Evolutionary conservation across 352 stramenopile genomes (phyloP).

Genomic region (Globisporangium acanthophoron): DNA sequence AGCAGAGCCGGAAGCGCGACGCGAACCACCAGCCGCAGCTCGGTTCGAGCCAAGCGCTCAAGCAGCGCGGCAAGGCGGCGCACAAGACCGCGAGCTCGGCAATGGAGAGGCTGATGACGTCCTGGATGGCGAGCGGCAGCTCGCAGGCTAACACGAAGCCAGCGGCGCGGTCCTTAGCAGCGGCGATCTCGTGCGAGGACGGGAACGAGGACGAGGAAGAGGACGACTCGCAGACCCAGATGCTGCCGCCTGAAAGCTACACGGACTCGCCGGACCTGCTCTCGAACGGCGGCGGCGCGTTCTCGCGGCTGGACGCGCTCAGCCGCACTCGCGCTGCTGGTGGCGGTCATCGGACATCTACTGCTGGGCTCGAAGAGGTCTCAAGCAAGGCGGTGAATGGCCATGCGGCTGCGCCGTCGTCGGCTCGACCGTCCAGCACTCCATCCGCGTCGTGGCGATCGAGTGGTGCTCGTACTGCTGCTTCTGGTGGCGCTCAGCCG

Average conservation of each 20-base stretch:
- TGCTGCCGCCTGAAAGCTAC: conserved; percentile 3
- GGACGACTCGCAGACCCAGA: conserved; percentile 17
- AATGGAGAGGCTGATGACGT: conserved; percentile 13
- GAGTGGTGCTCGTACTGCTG: too few species aligned
- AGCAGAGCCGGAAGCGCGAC: conserved; percentile 17
- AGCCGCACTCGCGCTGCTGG: not conserved
- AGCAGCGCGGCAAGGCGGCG: not conserved
- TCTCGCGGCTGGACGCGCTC: not conserved
- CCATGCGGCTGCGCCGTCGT: too few species aligned
- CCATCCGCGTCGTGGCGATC: too few species aligned
- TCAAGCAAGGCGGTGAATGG: not conserved
- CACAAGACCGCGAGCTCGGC: conserved; percentile 5
- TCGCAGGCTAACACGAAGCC: conserved; percentile 3
- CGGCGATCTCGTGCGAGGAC: not conserved
- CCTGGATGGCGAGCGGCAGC: conserved; percentile 8
- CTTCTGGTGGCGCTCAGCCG: not conserved
- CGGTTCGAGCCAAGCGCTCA: conserved; percentile 6
- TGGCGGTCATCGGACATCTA: not conserved
- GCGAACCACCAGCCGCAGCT: conserved; percentile 1
- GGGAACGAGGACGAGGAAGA: conserved; percentile 13
- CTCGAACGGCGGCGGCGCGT: not conserved
- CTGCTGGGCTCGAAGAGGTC: not conserved
- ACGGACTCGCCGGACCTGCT: conserved; percentile 15
- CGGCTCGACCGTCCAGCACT: not conserved
- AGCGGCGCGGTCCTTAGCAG: not conserved